Percentiles rank a stretch among this genome's conserved stretches.
These are phyloP conservation scores for Naganishia kalamii DNA, from an alignment of 768 basidiomycete species.

Conservation along the genomic window DNA sequence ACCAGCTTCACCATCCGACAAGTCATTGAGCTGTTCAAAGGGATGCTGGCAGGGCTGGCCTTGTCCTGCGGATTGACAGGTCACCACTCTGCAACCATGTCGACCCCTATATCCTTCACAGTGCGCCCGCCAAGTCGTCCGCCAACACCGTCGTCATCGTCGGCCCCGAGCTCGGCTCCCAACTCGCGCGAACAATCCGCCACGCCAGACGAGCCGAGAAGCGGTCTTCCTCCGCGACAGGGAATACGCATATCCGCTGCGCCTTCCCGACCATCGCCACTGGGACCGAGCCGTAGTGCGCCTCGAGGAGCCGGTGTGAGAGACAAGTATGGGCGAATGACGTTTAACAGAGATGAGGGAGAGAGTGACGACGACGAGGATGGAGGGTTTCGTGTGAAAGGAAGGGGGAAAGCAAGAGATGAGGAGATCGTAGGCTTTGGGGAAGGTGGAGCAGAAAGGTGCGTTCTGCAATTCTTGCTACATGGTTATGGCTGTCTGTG, in stretches of 20 bases:
- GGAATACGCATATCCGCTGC: constrained; percentile 24
- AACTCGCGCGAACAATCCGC: constrained; percentile 51
- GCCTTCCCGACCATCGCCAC: constrained; percentile 39
- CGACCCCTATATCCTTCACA: constrained; percentile 65
- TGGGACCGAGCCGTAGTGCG: constrained; percentile 22
- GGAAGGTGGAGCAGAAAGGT: constrained; percentile 74
- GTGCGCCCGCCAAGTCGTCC: constrained; percentile 69
- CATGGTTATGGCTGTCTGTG: too few species aligned
- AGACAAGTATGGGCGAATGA: constrained; percentile 26
- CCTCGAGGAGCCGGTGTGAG: constrained; percentile 47
- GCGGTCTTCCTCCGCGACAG: background rate
- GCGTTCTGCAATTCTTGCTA: too few species aligned
- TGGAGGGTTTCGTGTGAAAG: background rate
- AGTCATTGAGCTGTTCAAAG: background rate
- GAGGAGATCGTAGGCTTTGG: constrained; percentile 69
- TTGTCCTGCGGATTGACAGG: background rate
- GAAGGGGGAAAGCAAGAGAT: constrained; percentile 49
- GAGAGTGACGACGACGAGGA: constrained; percentile 51
- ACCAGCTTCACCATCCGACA: too few species aligned
- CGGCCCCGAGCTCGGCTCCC: constrained; percentile 53
- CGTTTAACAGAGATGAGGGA: constrained; percentile 25
- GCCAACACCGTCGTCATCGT: constrained; percentile 59
- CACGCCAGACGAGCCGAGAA: background rate
- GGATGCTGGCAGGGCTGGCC: background rate
- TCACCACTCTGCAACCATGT: constrained; percentile 28